phyloP scores from a whole-genome alignment of 208 protist genomes.

The Acanthamoeba culbertsoni region DNA sequence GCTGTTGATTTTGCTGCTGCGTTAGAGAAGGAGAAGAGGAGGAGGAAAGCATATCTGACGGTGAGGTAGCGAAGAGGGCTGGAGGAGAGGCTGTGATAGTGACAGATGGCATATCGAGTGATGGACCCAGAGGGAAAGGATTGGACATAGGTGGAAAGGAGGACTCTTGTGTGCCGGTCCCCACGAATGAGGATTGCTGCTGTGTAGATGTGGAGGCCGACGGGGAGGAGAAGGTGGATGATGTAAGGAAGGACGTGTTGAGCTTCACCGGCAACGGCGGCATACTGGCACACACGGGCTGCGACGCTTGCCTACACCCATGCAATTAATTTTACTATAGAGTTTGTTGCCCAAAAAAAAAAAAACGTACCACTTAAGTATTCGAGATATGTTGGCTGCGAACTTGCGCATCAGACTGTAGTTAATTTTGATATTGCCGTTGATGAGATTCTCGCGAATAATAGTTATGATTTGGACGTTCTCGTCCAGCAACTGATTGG shows the following conservation, averaged over 20 bases:
- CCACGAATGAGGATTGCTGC: not conserved
- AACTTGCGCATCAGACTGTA: conserved; percentile 30
- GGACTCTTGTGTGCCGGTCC: no score
- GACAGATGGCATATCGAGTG: not conserved
- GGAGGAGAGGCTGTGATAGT: not conserved
- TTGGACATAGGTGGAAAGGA: no score
- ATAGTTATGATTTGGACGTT: conserved; percentile 22
- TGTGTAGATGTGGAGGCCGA: not conserved
- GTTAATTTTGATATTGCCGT: conserved; percentile 4
- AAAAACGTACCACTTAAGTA: not conserved
- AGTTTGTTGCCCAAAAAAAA: not conserved
- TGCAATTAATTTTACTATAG: not conserved
- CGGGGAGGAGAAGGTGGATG: not conserved
- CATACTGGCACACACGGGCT: not conserved
- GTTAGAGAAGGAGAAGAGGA: not conserved
- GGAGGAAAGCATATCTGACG: no score
- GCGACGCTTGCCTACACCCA: not conserved
- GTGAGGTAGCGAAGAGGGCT: not conserved
- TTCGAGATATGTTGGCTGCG: conserved; percentile 17
- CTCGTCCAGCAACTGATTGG: conserved; percentile 31
- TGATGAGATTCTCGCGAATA: conserved; percentile 48
- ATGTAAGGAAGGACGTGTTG: not conserved
- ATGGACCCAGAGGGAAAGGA: no score
- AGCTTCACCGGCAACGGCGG: conserved; percentile 15
- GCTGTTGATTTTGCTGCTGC: not conserved